Evolutionary conservation across 768 basidiomycete species (phyloP).

Genomic region (Termitomyces sp.): DNA sequence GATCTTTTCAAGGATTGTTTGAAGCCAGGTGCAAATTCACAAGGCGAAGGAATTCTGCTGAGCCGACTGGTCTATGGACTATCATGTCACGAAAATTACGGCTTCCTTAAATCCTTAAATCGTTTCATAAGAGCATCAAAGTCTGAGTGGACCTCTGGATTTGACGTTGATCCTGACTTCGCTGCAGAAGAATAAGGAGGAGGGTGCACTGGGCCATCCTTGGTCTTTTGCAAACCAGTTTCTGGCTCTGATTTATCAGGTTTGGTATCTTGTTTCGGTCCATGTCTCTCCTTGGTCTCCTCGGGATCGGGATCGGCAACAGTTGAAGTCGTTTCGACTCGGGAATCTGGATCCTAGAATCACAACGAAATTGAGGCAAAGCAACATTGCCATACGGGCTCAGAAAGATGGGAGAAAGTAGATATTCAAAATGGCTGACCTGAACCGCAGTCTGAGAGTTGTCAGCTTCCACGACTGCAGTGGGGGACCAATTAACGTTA

Average conservation of each 20-base stretch:
- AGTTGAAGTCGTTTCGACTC: conserved; percentile 9
- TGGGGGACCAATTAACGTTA: conserved; percentile 60
- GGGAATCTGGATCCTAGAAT: conserved; percentile 16
- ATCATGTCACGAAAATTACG: conserved; percentile 28
- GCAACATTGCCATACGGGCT: not conserved
- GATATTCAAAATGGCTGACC: conserved; percentile 29
- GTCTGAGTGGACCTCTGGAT: conserved; percentile 52
- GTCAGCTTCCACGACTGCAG: conserved; percentile 17
- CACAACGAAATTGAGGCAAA: not conserved
- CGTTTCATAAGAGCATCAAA: conserved; percentile 75
- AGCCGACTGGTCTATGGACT: not conserved
- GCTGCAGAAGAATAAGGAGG: conserved; percentile 19
- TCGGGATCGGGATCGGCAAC: conserved; percentile 14
- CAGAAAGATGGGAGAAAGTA: not conserved
- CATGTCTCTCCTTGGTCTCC: conserved; percentile 26
- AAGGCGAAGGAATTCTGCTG: not conserved
- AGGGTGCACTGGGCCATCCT: conserved; percentile 14
- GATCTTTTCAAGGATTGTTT: not conserved
- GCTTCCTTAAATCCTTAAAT: conserved; percentile 86
- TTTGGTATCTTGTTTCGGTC: conserved; percentile 23
- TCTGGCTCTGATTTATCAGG: conserved; percentile 44
- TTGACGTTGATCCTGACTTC: conserved; percentile 17
- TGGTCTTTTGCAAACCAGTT: conserved; percentile 26
- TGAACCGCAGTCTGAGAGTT: conserved; percentile 28
- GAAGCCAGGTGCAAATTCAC: not conserved